Conservation (phyloP, 805 yeast genomes). For the Diddensiella caesifluorescens region DNA sequence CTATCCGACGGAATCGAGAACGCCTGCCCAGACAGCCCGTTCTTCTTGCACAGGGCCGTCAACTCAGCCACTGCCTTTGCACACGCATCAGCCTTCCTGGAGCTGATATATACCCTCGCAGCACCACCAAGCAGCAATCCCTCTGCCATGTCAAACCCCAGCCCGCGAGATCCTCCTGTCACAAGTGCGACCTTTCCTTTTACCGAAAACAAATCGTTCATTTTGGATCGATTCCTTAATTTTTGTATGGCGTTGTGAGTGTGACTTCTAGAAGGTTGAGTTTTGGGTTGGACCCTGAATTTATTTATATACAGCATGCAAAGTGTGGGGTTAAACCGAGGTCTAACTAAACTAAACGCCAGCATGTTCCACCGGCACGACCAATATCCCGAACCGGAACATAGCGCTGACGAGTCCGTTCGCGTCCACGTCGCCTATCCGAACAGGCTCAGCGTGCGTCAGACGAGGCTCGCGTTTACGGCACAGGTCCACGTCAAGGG, state of each 20-base stretch:
- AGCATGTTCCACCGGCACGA: too few species aligned
- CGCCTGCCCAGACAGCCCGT: slow-evolving; percentile 33
- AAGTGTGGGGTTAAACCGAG: too few species aligned
- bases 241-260: too few species aligned
- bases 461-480: background rate
- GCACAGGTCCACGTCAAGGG: background rate
- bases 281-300: too few species aligned
- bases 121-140: slow-evolving; percentile 59
- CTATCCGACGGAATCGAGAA: slow-evolving; percentile 53
- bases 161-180: slow-evolving; percentile 74
- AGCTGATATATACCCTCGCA: slow-evolving; percentile 53
- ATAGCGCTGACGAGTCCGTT: too few species aligned
- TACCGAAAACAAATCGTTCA: slow-evolving; percentile 14
- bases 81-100: slow-evolving; percentile 59
- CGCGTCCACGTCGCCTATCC: too few species aligned
- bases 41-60: slow-evolving; percentile 23
- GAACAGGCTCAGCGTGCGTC: too few species aligned
- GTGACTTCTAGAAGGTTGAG: too few species aligned
- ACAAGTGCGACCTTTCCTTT: slow-evolving; percentile 57
- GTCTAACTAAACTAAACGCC: too few species aligned
- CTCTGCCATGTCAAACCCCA: slow-evolving; percentile 65
- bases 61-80: slow-evolving; percentile 45
- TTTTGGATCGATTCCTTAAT: too few species aligned
- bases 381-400: too few species aligned
- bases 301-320: too few species aligned